phyloP scores from a whole-genome alignment of 139 green algal species.

The Yamagishiella unicocca region DNA sequence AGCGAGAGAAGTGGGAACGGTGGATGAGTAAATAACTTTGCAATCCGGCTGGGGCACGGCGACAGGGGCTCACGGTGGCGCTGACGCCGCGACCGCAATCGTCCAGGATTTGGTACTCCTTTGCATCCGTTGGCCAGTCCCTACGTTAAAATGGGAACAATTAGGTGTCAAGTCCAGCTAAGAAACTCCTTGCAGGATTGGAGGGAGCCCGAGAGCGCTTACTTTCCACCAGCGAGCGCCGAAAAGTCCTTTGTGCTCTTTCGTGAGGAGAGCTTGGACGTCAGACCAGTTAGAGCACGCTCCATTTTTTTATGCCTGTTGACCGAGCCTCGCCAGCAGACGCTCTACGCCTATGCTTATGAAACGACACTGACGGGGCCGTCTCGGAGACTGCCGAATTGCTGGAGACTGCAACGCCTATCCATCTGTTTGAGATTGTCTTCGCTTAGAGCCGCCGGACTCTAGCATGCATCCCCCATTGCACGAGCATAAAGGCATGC shows the following conservation, averaged over 20 bases:
- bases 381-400: not conserved
- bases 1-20: not conserved
- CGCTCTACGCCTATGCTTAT: not conserved
- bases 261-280: constrained; percentile 22
- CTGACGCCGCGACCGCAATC: constrained; percentile 93
- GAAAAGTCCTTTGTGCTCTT: constrained; percentile 61
- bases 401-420: not conserved
- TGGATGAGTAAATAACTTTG: not conserved
- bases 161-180: not conserved
- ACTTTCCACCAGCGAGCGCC: constrained; percentile 42
- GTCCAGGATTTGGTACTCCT: constrained; percentile 92
- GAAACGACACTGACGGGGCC: not conserved
- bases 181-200: no score
- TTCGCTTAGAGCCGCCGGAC: no score
- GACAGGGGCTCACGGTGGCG: constrained; percentile 83
- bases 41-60: not conserved
- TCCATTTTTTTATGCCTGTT: constrained; percentile 24
- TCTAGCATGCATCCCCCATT: no score
- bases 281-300: constrained; percentile 40
- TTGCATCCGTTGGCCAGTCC: constrained; percentile 85
- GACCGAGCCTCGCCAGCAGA: not conserved
- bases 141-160: constrained; percentile 51
- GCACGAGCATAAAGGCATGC: no score
- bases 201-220: not conserved
- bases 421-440: constrained; percentile 34